These are phyloP conservation scores for Colletotrichum viniferum DNA, from an alignment of 2,329 filamentous ascomycete species.

Conservation along the genomic window DNA sequence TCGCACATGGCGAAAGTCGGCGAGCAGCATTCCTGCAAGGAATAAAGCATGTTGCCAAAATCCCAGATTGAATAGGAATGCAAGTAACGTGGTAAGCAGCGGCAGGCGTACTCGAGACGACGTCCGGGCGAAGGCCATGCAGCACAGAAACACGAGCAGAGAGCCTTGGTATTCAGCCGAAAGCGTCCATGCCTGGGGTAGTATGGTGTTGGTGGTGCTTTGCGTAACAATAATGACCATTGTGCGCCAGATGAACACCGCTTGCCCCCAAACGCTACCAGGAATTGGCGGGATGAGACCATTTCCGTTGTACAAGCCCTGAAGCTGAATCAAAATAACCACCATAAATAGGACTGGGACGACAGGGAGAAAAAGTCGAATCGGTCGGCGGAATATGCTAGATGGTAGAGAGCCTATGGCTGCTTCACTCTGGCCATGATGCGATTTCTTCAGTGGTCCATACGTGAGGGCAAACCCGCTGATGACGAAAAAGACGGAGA, in stretches of 20 bases:
- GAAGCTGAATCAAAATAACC: neutral
- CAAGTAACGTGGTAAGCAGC: slow-evolving; percentile 42
- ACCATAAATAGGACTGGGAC: neutral
- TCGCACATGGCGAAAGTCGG: neutral
- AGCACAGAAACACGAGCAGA: slow-evolving; percentile 58
- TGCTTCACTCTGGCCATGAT: slow-evolving; percentile 14
- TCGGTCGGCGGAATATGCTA: slow-evolving; percentile 19
- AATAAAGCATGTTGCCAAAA: slow-evolving; percentile 3
- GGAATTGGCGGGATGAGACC: neutral
- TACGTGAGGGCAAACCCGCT: slow-evolving; percentile 40
- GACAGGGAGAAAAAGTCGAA: slow-evolving; percentile 22
- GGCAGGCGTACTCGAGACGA: slow-evolving; percentile 45
- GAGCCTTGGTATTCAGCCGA: slow-evolving; percentile 64
- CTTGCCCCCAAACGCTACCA: slow-evolving; percentile 39
- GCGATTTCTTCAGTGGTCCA: slow-evolving; percentile 29
- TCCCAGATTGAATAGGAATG: slow-evolving; percentile 37
- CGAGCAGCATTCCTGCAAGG: slow-evolving; percentile 11
- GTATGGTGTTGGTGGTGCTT: slow-evolving; percentile 51
- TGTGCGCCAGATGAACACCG: slow-evolving; percentile 53
- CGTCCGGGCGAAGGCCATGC: slow-evolving; percentile 53
- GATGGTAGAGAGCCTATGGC: slow-evolving; percentile 10
- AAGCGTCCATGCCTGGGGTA: slow-evolving; percentile 67
- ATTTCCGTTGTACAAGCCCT: neutral
- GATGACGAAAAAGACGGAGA: slow-evolving; percentile 40
- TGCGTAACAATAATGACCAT: slow-evolving; percentile 54